Evolutionary conservation across 202 grass and related monocot species (phyloP).

Genomic region (Carex sylvatica): DNA sequence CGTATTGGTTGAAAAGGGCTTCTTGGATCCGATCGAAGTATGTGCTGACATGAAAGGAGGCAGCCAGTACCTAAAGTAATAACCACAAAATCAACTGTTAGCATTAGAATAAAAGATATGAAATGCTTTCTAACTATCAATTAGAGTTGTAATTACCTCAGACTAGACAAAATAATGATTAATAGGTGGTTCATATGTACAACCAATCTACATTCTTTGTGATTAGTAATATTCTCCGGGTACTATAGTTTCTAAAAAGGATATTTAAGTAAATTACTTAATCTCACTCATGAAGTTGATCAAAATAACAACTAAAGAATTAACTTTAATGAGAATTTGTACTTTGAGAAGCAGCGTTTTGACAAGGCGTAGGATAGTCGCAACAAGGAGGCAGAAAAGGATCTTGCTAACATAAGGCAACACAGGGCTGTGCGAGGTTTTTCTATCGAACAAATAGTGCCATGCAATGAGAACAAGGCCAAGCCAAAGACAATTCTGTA

Average conservation of each 20-base stretch:
- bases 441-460: constrained; percentile 64
- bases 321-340: not conserved
- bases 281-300: not conserved
- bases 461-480: constrained; percentile 72
- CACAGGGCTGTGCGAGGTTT: constrained; percentile 34
- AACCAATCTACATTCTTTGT: not conserved
- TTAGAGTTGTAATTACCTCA: not conserved
- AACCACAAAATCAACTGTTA: not conserved
- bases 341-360: constrained; percentile 84
- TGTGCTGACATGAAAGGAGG: constrained; percentile 80
- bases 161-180: not conserved
- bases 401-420: constrained; percentile 76
- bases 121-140: not conserved
- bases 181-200: not conserved
- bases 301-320: constrained; percentile 3
- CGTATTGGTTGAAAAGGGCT: constrained; percentile 76
- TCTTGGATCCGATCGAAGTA: constrained; percentile 96
- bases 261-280: not conserved
- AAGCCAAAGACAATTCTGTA: constrained; percentile 91
- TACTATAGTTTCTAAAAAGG: not conserved
- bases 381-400: constrained; percentile 61
- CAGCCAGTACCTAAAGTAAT: constrained; percentile 46
- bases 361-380: constrained; percentile 58
- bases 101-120: not conserved
- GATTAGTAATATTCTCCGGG: not conserved